Percentiles rank a stretch among this genome's conserved stretches.
Evolutionary conservation across 306 rosid species (phyloP).

Genomic region (Abrus precatorius): DNA sequence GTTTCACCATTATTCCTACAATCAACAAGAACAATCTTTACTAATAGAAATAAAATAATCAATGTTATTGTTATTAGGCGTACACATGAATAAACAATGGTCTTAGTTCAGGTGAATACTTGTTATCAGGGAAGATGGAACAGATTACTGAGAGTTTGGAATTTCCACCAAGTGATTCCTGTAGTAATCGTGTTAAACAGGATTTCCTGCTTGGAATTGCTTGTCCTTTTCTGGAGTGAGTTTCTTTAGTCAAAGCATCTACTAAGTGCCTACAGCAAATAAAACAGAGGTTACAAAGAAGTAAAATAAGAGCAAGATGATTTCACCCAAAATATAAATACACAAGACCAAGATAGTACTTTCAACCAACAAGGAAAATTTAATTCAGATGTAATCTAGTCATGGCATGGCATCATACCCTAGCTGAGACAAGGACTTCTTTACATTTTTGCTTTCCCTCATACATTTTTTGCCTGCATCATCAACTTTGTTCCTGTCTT

Average conservation of each 20-base stretch:
- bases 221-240: slow-evolving; percentile 60
- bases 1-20: slow-evolving; percentile 77
- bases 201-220: slow-evolving; percentile 61
- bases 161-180: slow-evolving; percentile 91
- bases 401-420: slow-evolving; percentile 71
- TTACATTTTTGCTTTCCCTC: slow-evolving; percentile 74
- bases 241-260: slow-evolving; percentile 66
- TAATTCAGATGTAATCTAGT: background rate
- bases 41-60: slow-evolving; percentile 29
- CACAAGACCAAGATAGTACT: background rate
- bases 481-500: slow-evolving; percentile 73
- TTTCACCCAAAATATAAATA: background rate
- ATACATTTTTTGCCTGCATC: slow-evolving; percentile 65
- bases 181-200: slow-evolving; percentile 79
- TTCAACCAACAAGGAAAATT: slow-evolving; percentile 27
- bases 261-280: slow-evolving; percentile 74
- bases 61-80: slow-evolving; percentile 12
- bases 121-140: slow-evolving; percentile 74
- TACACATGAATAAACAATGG: slow-evolving; percentile 17
- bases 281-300: slow-evolving; percentile 43
- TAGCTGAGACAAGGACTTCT: slow-evolving; percentile 87
- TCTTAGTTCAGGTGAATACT: slow-evolving; percentile 55
- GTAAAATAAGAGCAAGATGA: slow-evolving; percentile 2
- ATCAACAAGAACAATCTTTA: slow-evolving; percentile 49
- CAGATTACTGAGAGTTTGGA: slow-evolving; percentile 87